Percentiles rank a stretch among this genome's conserved stretches.
phyloP scores from a whole-genome alignment of 345 rosid species.

The Syzygium grande region DNA sequence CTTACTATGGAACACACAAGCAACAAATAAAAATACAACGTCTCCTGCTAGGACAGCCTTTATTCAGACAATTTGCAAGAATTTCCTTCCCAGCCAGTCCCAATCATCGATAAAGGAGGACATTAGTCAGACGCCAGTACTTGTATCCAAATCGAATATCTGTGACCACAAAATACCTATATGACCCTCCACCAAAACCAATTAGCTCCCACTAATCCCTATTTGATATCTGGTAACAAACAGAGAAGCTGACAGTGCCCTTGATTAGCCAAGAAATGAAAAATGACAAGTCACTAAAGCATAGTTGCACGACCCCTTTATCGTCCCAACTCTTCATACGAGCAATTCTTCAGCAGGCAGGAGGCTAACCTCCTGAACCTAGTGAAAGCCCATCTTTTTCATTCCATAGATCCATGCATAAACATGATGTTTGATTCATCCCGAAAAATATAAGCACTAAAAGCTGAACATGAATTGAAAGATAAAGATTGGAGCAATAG shows the following conservation, averaged over 20 bases:
- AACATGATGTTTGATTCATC: background rate
- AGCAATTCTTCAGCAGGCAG: background rate
- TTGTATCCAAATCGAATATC: background rate
- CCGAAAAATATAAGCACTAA: background rate
- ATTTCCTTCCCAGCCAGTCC: background rate
- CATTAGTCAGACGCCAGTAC: background rate
- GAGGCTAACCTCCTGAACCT: background rate
- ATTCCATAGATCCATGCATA: background rate
- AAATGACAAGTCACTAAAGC: background rate
- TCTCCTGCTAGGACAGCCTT: background rate
- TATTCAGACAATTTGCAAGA: background rate
- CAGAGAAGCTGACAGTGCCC: background rate
- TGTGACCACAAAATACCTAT: background rate
- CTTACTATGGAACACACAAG: background rate
- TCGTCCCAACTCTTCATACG: background rate
- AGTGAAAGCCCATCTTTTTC: background rate
- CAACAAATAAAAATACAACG: background rate
- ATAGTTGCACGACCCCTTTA: background rate
- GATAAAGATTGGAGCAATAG: background rate
- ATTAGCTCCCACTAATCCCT: background rate
- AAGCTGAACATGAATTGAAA: background rate
- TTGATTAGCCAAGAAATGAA: background rate
- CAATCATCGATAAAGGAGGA: background rate
- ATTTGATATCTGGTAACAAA: background rate
- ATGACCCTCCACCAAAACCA: background rate